Evolutionary conservation across 495 filamentous ascomycete genomes (phyloP).

Genomic region (Penicillium angulare): DNA sequence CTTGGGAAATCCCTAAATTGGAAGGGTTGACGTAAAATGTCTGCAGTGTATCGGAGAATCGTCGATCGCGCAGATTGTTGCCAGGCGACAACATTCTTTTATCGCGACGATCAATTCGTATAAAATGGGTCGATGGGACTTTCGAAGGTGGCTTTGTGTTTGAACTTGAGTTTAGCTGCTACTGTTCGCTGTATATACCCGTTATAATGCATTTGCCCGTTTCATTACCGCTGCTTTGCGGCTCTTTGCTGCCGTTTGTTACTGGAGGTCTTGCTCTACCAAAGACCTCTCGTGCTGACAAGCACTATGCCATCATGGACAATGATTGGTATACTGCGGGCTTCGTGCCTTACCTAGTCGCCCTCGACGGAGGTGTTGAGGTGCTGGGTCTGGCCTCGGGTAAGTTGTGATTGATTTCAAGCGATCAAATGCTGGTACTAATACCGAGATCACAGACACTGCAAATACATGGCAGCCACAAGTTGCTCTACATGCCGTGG

Average conservation of each 20-base stretch:
- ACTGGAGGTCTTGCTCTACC: conserved; percentile 9
- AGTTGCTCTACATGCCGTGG: conserved; percentile 28
- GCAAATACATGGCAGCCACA: conserved; percentile 34
- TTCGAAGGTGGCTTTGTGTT: too few species aligned
- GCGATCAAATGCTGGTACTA: neutral
- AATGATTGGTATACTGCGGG: conserved; percentile 35
- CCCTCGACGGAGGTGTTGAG: conserved; percentile 27
- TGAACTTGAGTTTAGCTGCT: neutral
- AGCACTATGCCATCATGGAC: conserved; percentile 31
- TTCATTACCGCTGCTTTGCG: conserved; percentile 16
- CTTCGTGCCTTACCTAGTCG: conserved; percentile 32
- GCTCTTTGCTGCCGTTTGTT: conserved; percentile 13
- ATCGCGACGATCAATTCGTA: too few species aligned
- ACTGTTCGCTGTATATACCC: neutral
- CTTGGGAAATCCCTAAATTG: too few species aligned
- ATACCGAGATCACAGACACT: conserved; percentile 18
- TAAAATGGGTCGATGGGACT: too few species aligned
- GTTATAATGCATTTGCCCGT: conserved; percentile 13
- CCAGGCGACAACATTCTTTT: neutral
- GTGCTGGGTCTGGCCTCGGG: conserved; percentile 28
- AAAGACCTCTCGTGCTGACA: conserved; percentile 7
- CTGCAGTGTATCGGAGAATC: neutral
- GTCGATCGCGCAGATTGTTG: neutral
- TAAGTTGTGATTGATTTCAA: conserved; percentile 1
- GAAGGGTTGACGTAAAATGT: too few species aligned